phyloP scores from a whole-genome alignment of 805 yeast genomes.

The Wickerhamiella shivajii region DNA sequence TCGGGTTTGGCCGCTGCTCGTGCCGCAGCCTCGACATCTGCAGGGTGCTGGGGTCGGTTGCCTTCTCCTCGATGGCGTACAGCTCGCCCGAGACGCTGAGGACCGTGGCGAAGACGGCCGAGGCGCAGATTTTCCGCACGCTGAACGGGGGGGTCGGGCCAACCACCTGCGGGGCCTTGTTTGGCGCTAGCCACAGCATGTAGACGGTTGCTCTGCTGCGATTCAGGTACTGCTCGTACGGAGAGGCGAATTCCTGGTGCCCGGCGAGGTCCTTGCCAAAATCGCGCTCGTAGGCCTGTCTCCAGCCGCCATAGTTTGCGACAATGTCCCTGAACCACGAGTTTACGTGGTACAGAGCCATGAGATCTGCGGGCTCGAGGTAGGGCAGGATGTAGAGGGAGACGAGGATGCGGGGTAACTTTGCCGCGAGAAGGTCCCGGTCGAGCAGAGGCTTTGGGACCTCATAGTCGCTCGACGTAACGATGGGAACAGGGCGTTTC shows the following conservation, averaged over 20 bases:
- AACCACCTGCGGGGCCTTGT: conserved; percentile 5
- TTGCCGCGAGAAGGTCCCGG: neutral
- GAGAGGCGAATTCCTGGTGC: conserved; percentile 1
- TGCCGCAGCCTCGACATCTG: conserved; percentile 4
- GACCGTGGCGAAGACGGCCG: conserved; percentile 2
- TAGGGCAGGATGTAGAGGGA: conserved; percentile 5
- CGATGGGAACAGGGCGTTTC: neutral
- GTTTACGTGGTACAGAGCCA: conserved; percentile 6
- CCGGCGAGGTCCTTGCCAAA: conserved; percentile 1
- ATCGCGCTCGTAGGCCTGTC: conserved; percentile 2
- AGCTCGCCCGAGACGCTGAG: conserved; percentile 4
- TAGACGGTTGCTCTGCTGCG: conserved; percentile 6
- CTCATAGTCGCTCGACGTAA: neutral
- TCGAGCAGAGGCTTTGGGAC: neutral
- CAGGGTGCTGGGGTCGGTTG: conserved; percentile 1
- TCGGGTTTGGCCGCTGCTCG: conserved; percentile 4
- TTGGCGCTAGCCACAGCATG: conserved; percentile 5
- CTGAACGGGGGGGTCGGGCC: conserved; percentile 7
- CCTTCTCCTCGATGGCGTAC: conserved; percentile 4
- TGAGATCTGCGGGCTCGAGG: conserved; percentile 3
- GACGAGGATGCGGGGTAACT: conserved; percentile 3
- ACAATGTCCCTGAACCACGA: neutral
- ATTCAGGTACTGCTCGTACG: conserved; percentile 4
- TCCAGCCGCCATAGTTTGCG: conserved; percentile 6
- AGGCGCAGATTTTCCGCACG: conserved; percentile 1